Evolutionary conservation across 2,329 filamentous ascomycete genomes (phyloP).

Genomic region (Verticillium isaacii): DNA sequence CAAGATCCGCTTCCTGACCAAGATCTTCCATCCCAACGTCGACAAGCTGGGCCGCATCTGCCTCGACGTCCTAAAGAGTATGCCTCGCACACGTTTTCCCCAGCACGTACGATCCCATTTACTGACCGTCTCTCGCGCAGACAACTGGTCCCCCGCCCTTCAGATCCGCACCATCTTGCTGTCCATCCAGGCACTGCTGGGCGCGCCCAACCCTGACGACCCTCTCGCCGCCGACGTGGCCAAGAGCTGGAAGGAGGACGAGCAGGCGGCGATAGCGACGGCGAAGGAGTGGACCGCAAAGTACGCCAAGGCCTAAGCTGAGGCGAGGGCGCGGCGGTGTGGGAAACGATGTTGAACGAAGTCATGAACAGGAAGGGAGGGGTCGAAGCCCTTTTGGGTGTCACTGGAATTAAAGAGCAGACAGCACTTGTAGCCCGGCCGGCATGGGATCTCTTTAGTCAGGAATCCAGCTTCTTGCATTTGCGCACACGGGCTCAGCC

Average conservation of each 20-base stretch:
- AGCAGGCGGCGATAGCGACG: constrained; percentile 85
- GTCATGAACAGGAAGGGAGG: background rate
- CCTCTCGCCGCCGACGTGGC: constrained; percentile 97
- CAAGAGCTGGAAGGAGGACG: constrained; percentile 96
- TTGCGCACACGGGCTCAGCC: background rate
- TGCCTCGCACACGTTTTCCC: constrained; percentile 17
- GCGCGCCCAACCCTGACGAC: constrained; percentile 95
- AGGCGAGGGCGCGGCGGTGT: background rate
- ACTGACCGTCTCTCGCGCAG: constrained; percentile 38
- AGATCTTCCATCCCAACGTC: constrained; percentile 99
- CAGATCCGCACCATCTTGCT: constrained; percentile 98
- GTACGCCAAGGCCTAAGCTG: constrained; percentile 57
- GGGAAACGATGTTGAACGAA: background rate
- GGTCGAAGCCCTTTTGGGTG: background rate
- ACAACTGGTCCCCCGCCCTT: constrained; percentile 97
- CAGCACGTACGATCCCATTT: background rate
- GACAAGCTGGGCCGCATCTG: constrained; percentile 97
- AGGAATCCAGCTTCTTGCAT: background rate
- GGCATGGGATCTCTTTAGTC: background rate
- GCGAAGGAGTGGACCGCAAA: constrained; percentile 88
- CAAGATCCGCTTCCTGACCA: constrained; percentile 97
- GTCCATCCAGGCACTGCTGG: constrained; percentile 93
- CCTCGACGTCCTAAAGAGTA: constrained; percentile 94
- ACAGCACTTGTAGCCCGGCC: background rate
- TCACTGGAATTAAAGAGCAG: background rate